Base-by-base conservation (phyloP, 164 flowering plant genomes). In the Berberis vulgaris region DNA sequence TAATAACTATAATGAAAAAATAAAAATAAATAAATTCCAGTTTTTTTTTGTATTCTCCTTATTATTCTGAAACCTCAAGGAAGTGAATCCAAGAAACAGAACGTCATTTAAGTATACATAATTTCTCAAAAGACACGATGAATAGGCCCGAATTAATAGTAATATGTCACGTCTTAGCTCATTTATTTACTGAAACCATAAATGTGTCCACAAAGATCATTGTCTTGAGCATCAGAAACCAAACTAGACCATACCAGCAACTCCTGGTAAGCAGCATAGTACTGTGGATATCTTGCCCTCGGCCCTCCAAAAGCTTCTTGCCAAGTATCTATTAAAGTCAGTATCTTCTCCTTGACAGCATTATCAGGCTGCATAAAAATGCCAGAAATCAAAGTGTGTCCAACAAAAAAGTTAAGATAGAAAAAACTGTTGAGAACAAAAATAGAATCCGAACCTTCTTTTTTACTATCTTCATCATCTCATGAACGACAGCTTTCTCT, bases 271-370 rank as follows among this genome's bases (percentile, higher is more conserved):
- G 91, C 98, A 47, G 80, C 82, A 81, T 80, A 86, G 59, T 80
- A 92, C 63, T 92, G 97, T 6, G 96, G 94, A 82, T 88, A 88
- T 84, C 94, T 84, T 68, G 89, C 93, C 67, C 94, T 84, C 62
- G 96, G 74, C 64, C 98, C 98, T 55, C 98, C 98, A 78, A 93
- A 93, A 60, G 97, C 94, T 79, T 90, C 97, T 86, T 93, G 97
- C 98, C 97, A 93, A 11, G 94, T 86, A 74, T 93, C 98, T 69
- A 93, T 75, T 39, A 90, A 84, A 68, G 77, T 77, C 71, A 93
- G 64, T 75, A 93, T 85, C 81, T 90, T 93, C 81, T 90, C 96
- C 75, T 81, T 90, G 68, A 88, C 96, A 72, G 76, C 90, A 62
- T 77, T 68, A 65, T 90, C 95, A 63, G 96, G 97, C 96, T 92